phyloP scores from a whole-genome alignment of 768 basidiomycete species.

The Tephrocybe rancida region DNA sequence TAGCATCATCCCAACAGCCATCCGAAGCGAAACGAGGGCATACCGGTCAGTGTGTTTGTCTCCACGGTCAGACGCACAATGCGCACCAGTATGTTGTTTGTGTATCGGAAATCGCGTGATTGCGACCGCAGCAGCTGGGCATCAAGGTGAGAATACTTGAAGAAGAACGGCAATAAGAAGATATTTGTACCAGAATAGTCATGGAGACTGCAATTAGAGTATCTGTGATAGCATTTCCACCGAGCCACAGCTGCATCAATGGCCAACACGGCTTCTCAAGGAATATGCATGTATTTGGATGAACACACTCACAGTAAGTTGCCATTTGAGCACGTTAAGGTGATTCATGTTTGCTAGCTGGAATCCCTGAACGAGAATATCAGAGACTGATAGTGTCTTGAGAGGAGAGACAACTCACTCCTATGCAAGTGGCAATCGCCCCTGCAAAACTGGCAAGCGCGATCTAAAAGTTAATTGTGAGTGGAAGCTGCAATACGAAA shows the following conservation, averaged over 20 bases:
- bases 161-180: background rate
- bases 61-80: constrained; percentile 17
- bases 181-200: constrained; percentile 9
- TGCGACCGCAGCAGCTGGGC: constrained; percentile 12
- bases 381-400: background rate
- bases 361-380: constrained; percentile 1
- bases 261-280: background rate
- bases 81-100: constrained; percentile 8
- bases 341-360: background rate
- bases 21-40: background rate
- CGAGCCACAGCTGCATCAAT: constrained; percentile 13
- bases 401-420: background rate
- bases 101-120: constrained; percentile 4
- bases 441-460: constrained; percentile 5
- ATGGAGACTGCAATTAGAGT: constrained; percentile 12
- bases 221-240: constrained; percentile 13
- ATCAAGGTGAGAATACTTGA: no score
- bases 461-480: background rate
- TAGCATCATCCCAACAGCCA: no score
- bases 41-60: constrained; percentile 15
- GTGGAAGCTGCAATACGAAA: background rate
- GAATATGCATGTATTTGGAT: no score
- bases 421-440: constrained; percentile 10
- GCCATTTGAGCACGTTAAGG: constrained; percentile 11
- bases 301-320: constrained; percentile 8